These are phyloP conservation scores for Leccinum ochraceum DNA, from an alignment of 768 basidiomycete genomes.

Conservation along the genomic window DNA sequence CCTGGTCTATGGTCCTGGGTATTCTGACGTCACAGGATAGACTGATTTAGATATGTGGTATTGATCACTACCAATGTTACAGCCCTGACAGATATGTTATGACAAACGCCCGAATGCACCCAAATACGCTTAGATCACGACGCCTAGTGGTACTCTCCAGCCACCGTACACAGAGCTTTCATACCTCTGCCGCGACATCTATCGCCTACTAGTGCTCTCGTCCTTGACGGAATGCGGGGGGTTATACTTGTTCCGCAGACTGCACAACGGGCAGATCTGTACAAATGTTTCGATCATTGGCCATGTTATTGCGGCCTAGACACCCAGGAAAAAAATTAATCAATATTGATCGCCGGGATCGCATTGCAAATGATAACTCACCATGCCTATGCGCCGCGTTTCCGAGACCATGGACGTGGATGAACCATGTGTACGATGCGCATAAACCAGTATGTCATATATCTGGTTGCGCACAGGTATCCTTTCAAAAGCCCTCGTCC, in stretches of 20 bases:
- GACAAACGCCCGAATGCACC: constrained; percentile 14
- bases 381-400: constrained; percentile 58
- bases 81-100: constrained; percentile 14
- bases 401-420: constrained; percentile 57
- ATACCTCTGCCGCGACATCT: background rate
- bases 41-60: constrained; percentile 11
- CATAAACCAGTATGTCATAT: constrained; percentile 68
- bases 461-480: constrained; percentile 67
- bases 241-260: constrained; percentile 40
- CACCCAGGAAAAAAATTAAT: constrained; percentile 1
- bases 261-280: constrained; percentile 58
- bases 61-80: constrained; percentile 10
- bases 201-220: constrained; percentile 25
- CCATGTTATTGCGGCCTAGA: constrained; percentile 70
- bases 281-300: constrained; percentile 72
- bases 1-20: background rate
- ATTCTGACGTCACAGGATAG: background rate
- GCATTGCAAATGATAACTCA: constrained; percentile 35
- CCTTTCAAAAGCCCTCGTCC: constrained; percentile 52
- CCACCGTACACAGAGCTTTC: background rate
- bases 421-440: constrained; percentile 59
- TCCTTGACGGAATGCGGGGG: constrained; percentile 23
- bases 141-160: background rate
- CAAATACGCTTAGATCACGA: constrained; percentile 5
- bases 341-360: background rate